phyloP scores from a whole-genome alignment of 2,329 filamentous ascomycete genomes.

The Venturia oleaginea region DNA sequence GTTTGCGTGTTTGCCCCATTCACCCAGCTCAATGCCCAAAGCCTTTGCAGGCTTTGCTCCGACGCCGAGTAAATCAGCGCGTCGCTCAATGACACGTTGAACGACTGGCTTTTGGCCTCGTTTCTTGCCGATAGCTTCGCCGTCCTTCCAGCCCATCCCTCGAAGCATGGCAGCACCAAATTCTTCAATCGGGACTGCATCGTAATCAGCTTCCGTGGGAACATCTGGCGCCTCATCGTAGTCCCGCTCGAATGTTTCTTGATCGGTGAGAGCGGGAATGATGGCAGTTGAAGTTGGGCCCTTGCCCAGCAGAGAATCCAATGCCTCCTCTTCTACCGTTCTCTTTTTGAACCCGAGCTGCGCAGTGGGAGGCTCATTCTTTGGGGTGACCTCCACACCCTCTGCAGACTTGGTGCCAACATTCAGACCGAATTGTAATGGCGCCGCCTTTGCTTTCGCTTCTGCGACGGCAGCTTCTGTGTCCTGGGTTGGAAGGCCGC shows the following conservation, averaged over 20 bases:
- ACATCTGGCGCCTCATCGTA: constrained; percentile 63
- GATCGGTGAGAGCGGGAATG: constrained; percentile 44
- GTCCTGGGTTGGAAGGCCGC: constrained; percentile 40
- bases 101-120: constrained; percentile 37
- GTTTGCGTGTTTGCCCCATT: constrained; percentile 60
- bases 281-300: constrained; percentile 28
- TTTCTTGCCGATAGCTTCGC: constrained; percentile 46
- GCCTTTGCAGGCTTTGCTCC: constrained; percentile 71
- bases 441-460: constrained; percentile 29
- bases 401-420: constrained; percentile 30
- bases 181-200: constrained; percentile 82
- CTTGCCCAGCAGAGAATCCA: constrained; percentile 37
- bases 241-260: constrained; percentile 61
- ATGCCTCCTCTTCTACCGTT: constrained; percentile 49
- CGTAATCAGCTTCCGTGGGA: constrained; percentile 75
- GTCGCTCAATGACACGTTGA: constrained; percentile 55
- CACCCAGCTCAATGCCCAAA: constrained; percentile 61
- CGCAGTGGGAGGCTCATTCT: constrained; percentile 21
- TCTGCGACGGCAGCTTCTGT: constrained; percentile 30
- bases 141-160: constrained; percentile 90
- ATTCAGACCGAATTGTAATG: constrained; percentile 45
- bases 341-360: constrained; percentile 27
- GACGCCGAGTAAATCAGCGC: constrained; percentile 76
- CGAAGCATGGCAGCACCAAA: constrained; percentile 85
- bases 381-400: constrained; percentile 19